Evolutionary conservation across 495 filamentous ascomycete species (phyloP).

Genomic region (Articulospora tetracladia): DNA sequence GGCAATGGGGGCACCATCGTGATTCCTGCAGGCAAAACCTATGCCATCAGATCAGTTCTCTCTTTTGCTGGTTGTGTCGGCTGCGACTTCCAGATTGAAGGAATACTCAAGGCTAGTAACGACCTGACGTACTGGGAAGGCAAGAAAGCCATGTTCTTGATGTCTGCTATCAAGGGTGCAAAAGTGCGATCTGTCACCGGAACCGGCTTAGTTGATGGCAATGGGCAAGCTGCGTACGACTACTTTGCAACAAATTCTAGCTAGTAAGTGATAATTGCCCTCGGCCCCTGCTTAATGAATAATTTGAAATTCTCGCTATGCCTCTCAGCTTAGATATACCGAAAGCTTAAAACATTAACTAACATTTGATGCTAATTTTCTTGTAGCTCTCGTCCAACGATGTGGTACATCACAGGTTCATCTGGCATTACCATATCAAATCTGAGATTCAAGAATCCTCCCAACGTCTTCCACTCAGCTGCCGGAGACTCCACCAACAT

Average conservation of each 20-base stretch:
- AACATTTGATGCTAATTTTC: too few relatives aligned
- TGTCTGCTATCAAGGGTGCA: constrained; percentile 31
- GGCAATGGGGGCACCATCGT: constrained; percentile 37
- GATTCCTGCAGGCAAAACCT: constrained; percentile 37
- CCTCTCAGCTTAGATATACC: too few relatives aligned
- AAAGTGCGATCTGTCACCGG: constrained; percentile 38
- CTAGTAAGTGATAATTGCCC: background rate
- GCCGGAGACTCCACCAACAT: constrained; percentile 33
- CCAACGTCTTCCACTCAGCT: constrained; percentile 40
- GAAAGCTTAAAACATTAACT: too few relatives aligned
- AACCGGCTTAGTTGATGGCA: constrained; percentile 40
- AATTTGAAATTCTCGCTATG: background rate
- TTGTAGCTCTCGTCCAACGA: constrained; percentile 30
- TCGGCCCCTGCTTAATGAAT: background rate
- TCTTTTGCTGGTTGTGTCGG: constrained; percentile 33
- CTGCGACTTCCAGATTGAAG: constrained; percentile 42
- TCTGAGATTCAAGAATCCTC: constrained; percentile 37
- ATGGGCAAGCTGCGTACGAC: constrained; percentile 37
- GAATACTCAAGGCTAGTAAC: constrained; percentile 34
- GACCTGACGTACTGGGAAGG: constrained; percentile 37
- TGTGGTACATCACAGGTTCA: constrained; percentile 37
- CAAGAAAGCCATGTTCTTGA: constrained; percentile 35
- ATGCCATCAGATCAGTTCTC: constrained; percentile 33
- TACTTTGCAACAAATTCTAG: background rate
- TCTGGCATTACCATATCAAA: constrained; percentile 32